Base-by-base conservation (phyloP, 805 yeast species). In the Jamesozyma rosinii region DNA sequence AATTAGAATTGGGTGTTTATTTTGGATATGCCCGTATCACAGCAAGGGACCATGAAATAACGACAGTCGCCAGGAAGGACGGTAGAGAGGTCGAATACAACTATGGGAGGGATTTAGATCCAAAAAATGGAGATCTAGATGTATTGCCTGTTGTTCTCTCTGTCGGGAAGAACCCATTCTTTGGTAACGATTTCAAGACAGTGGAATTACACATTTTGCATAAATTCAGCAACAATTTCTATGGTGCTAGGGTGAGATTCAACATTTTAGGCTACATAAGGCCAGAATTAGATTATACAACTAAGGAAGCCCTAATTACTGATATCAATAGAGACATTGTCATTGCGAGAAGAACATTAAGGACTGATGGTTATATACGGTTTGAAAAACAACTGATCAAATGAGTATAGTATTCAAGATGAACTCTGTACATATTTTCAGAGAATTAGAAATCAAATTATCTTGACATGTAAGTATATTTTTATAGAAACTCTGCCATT, bases 81-180 rank as follows among this genome's bases (percentile, higher is more conserved):
- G 68, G 64, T 8, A 46, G 66, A 10, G 57, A 59, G 21, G 80
- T 79, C 14, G 71, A 66, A 31, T 76, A 81, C 58, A 82, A 77
- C 45, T 77, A 75, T 54, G 96, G 95, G 0, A 49, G 60, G 5
- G 53, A 62, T 9, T 64, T 88, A 44, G 42, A 48, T 14, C 51
- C 41, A 0, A 54, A 51, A 2, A 51, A 45, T 20, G 54, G 51
- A n/a, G 75, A 71, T 34, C 65, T 72, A 2, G 70, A 70, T 40
- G 64, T 65, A 17, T 67, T 78, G 21, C 97, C 97, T 0, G 87
- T 88, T 81, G 98, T 92, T 8, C 82, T 90, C 85, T 85, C 95
- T 8, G 72, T 92, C 17, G 99, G 99, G 1, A 86, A 88, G 84
- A 92, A 92, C 58, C 97, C 98, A 32, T 90, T 81, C 59, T 92